Evolutionary conservation across 2,329 filamentous ascomycete species (phyloP).

Genomic region (Ceratocystis papillata): DNA sequence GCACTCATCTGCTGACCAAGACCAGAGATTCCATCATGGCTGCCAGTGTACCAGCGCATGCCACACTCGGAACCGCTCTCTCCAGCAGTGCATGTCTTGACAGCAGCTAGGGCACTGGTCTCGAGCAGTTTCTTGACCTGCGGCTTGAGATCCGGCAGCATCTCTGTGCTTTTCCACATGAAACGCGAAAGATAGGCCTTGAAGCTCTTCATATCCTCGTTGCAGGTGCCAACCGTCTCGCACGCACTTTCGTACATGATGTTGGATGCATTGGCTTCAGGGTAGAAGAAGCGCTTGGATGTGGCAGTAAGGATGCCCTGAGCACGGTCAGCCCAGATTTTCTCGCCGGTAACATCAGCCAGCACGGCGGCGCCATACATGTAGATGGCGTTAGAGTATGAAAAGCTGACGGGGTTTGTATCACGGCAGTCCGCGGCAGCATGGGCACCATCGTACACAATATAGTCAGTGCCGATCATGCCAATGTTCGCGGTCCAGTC

Average conservation of each 20-base stretch:
- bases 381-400: conserved; percentile 55
- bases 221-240: conserved; percentile 47
- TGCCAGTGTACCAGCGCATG: conserved; percentile 50
- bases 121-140: conserved; percentile 41
- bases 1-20: conserved; percentile 56
- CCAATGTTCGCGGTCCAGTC: conserved; percentile 51
- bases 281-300: conserved; percentile 43
- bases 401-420: conserved; percentile 48
- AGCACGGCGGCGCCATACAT: conserved; percentile 54
- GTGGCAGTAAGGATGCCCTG: conserved; percentile 43
- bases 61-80: conserved; percentile 44
- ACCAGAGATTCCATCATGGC: conserved; percentile 44
- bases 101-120: conserved; percentile 46
- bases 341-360: conserved; percentile 48
- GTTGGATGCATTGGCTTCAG: conserved; percentile 42
- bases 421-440: conserved; percentile 43
- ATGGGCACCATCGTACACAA: conserved; percentile 54
- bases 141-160: conserved; percentile 44
- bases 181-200: conserved; percentile 58
- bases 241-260: conserved; percentile 59
- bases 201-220: conserved; percentile 55
- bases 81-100: conserved; percentile 47
- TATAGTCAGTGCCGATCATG: conserved; percentile 45
- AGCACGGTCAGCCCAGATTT: conserved; percentile 45
- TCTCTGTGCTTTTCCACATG: conserved; percentile 47